Percentiles rank a stretch among this genome's conserved stretches.
phyloP scores from a whole-genome alignment of 768 basidiomycete genomes.

The Tricholoma terreum region DNA sequence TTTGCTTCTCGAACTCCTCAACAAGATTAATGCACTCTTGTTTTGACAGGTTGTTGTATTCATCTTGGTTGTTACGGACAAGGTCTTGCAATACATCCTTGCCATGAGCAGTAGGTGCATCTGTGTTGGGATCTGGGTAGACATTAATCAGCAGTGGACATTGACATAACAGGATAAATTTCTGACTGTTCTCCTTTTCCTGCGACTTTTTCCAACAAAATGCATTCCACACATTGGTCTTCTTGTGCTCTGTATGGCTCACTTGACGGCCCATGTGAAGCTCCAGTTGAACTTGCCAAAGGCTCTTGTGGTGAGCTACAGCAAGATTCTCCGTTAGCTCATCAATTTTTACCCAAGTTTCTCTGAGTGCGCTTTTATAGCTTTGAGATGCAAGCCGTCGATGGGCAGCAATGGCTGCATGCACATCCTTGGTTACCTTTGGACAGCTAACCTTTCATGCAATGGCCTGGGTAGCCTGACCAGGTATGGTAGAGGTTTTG shows the following conservation, averaged over 20 bases:
- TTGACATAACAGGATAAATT: not conserved
- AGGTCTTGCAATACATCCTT: not conserved
- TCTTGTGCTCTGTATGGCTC: too few species aligned
- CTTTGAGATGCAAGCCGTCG: too few species aligned
- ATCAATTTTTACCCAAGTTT: too few species aligned
- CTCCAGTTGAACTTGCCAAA: conserved; percentile 7
- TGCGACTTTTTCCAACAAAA: too few species aligned
- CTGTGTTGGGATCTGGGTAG: too few species aligned
- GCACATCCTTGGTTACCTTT: not conserved
- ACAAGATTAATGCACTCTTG: too few species aligned
- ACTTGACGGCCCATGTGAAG: too few species aligned
- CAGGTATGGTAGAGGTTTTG: not conserved
- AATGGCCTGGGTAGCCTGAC: not conserved
- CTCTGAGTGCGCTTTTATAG: not conserved
- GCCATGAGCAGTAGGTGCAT: not conserved
- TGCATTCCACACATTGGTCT: too few species aligned
- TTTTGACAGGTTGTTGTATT: too few species aligned
- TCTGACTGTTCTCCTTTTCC: not conserved
- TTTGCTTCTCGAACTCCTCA: too few species aligned
- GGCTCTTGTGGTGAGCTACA: conserved; percentile 3
- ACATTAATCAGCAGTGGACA: too few species aligned
- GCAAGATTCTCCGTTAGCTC: not conserved
- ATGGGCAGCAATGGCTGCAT: not conserved
- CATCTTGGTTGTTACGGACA: too few species aligned
- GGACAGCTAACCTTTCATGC: not conserved